Evolutionary conservation across 768 basidiomycete species (phyloP).

Genomic region (Pulveroboletus ravenelii): DNA sequence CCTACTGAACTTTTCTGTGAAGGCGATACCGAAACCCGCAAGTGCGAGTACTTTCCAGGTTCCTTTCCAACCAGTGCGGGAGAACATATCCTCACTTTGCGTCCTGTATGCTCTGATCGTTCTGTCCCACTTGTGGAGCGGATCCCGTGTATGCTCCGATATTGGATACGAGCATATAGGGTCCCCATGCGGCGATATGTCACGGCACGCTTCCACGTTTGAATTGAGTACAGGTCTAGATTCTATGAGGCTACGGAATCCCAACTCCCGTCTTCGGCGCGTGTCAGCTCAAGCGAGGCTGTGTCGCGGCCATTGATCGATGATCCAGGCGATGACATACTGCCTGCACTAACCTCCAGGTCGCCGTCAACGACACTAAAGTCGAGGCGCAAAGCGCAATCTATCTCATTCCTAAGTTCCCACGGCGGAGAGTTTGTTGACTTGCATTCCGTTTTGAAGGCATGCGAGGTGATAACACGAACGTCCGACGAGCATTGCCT

Average conservation of each 20-base stretch:
- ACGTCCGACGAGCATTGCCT: neutral
- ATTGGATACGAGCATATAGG: neutral
- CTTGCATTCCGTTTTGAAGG: neutral
- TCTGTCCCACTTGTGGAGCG: constrained; percentile 12
- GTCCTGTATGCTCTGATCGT: neutral
- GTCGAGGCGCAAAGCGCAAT: neutral
- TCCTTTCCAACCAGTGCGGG: constrained; percentile 6
- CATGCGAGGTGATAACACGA: neutral
- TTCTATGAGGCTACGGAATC: neutral
- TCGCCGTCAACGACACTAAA: neutral
- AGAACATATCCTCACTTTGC: constrained; percentile 5
- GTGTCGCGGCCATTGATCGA: neutral
- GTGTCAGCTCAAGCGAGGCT: constrained; percentile 1
- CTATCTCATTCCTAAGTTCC: neutral
- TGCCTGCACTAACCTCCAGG: neutral
- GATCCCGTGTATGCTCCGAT: constrained; percentile 2
- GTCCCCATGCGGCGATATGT: neutral
- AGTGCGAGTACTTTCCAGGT: neutral
- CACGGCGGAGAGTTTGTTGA: neutral
- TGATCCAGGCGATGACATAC: neutral
- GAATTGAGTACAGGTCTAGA: neutral
- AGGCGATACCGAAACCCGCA: neutral
- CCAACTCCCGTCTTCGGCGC: neutral
- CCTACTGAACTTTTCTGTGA: neutral
- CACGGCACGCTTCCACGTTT: neutral